Conservation (phyloP, 2,329 filamentous ascomycete species). For the Knufia petricola region DNA sequence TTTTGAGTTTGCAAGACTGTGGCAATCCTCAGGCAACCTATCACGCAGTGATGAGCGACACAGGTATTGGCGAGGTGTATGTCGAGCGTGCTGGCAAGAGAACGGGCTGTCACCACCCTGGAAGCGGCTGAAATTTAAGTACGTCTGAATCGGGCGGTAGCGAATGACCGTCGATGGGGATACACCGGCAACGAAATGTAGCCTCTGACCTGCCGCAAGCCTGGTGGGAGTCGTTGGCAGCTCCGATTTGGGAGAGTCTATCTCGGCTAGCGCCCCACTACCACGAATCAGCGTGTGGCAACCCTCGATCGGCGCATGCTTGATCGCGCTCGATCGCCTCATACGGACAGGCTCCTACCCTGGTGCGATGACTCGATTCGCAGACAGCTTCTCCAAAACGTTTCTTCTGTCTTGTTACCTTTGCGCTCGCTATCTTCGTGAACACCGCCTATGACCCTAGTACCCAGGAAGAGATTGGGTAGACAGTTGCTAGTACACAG, state of each 20-base stretch:
- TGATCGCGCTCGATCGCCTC: too few relatives aligned
- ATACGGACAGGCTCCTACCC: too few relatives aligned
- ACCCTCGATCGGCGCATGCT: not conserved
- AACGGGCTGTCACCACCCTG: not conserved
- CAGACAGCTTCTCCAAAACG: too few relatives aligned
- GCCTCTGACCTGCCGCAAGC: not conserved
- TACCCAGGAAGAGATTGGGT: too few relatives aligned
- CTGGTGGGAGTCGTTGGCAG: not conserved
- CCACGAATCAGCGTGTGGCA: not conserved
- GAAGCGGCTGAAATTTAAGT: constrained; percentile 2
- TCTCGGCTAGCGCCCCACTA: not conserved
- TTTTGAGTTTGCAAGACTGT: not conserved
- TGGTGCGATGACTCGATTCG: too few relatives aligned
- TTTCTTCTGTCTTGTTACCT: too few relatives aligned
- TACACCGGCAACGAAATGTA: too few relatives aligned
- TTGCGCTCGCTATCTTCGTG: too few relatives aligned
- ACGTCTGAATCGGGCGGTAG: not conserved
- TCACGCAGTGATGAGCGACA: not conserved
- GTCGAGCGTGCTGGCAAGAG: not conserved
- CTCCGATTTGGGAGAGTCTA: not conserved
- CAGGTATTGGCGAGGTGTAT: not conserved
- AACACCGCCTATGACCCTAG: too few relatives aligned
- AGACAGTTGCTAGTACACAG: too few relatives aligned
- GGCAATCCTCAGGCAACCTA: not conserved
- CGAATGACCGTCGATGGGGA: not conserved